A percentile compares a stretch with the other conserved stretches of the same genome.
phyloP scores from a whole-genome alignment of 345 rosid genomes.

The Rhodamnia rubescens region DNA sequence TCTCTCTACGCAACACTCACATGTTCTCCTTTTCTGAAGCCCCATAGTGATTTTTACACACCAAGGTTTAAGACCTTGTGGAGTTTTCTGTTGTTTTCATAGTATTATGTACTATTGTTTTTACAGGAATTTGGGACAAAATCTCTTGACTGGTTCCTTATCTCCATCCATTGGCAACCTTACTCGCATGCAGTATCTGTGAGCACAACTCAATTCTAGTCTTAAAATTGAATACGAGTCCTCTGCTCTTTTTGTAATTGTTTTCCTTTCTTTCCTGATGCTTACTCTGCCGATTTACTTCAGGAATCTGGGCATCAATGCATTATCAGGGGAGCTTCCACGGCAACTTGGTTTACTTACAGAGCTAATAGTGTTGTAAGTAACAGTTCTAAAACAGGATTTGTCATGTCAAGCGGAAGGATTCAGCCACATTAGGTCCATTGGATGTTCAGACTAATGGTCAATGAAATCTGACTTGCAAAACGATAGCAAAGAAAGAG shows the following conservation, averaged over 20 bases:
- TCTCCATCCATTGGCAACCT: constrained; percentile 38
- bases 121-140: constrained; percentile 33
- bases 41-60: not conserved
- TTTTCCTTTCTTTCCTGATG: not conserved
- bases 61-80: not conserved
- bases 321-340: constrained; percentile 58
- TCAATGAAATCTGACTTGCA: not conserved
- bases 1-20: not conserved
- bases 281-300: not conserved
- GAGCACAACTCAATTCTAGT: constrained; percentile 24
- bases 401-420: not conserved
- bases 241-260: not conserved
- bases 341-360: constrained; percentile 53
- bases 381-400: not conserved
- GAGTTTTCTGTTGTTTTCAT: constrained; percentile 18
- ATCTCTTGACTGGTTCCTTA: constrained; percentile 37
- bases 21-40: not conserved
- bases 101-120: not conserved
- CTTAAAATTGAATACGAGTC: not conserved
- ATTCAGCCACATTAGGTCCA: not conserved
- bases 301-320: constrained; percentile 52
- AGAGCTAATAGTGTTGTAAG: constrained; percentile 42
- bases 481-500: not conserved
- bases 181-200: constrained; percentile 54
- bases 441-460: not conserved